A percentile compares a stretch with the other conserved stretches of the same genome.
Conservation (phyloP, 331 rosid species). For the Stylosanthes scabra region DNA sequence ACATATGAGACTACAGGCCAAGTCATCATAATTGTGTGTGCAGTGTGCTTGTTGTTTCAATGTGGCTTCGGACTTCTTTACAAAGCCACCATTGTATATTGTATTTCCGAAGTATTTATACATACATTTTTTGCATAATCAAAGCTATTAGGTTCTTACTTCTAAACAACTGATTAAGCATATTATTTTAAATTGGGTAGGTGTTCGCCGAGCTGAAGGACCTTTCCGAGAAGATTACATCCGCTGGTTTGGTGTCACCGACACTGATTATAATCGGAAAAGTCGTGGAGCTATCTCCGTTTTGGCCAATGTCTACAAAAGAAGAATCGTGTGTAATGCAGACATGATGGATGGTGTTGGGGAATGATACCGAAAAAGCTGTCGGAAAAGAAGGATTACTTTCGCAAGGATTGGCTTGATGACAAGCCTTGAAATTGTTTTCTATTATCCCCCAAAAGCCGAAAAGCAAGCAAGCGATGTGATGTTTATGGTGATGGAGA, state of each 20-base stretch:
- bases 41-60: background rate
- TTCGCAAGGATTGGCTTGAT: constrained; percentile 9
- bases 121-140: background rate
- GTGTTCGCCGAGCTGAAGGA: constrained; percentile 84
- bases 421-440: background rate
- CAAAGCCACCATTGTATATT: background rate
- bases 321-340: constrained; percentile 61
- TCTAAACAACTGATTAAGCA: constrained; percentile 28
- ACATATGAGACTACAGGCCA: background rate
- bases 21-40: background rate
- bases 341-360: constrained; percentile 37
- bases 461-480: constrained; percentile 6
- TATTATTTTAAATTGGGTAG: constrained; percentile 50
- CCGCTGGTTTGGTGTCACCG: constrained; percentile 76
- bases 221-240: constrained; percentile 68
- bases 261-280: constrained; percentile 87
- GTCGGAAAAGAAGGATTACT: constrained; percentile 17
- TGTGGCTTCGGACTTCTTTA: background rate
- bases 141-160: background rate
- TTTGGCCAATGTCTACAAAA: constrained; percentile 64
- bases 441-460: background rate
- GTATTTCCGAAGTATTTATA: background rate
- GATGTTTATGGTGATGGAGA: constrained; percentile 16
- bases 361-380: constrained; percentile 20
- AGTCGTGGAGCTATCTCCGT: constrained; percentile 91